Conservation (phyloP, 169 alveolate genomes). For the Plasmodium reichenowi region DNA sequence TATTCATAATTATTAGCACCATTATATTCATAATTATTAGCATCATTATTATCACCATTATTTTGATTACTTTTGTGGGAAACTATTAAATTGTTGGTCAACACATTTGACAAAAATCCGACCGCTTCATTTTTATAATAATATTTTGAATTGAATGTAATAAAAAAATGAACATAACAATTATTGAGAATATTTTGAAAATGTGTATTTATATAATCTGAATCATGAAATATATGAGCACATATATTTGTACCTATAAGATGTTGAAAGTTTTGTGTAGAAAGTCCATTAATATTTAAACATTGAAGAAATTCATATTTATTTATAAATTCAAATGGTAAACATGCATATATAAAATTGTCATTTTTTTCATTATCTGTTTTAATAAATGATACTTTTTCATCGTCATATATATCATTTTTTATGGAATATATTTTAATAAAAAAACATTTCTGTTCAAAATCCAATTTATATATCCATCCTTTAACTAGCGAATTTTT, state of each 20-base stretch:
- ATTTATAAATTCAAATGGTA: conserved; percentile 56
- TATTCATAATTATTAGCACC: neutral
- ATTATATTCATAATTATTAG: too few relatives aligned
- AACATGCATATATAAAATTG: conserved; percentile 35
- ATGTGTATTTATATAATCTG: conserved; percentile 16
- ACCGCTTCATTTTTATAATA: conserved; percentile 17
- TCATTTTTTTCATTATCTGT: neutral
- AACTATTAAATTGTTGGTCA: neutral
- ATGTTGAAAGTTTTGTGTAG: conserved; percentile 6
- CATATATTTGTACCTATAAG: conserved; percentile 36
- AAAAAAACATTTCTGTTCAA: conserved; percentile 23
- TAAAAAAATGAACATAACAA: conserved; percentile 42
- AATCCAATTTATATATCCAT: conserved; percentile 69
- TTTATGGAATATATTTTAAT: conserved; percentile 35
- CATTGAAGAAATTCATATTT: conserved; percentile 53
- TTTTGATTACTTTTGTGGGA: neutral
- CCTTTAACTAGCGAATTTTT: conserved; percentile 61
- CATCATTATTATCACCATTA: neutral
- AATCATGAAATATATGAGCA: conserved; percentile 34
- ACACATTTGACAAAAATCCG: conserved; percentile 11
- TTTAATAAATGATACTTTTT: too few relatives aligned
- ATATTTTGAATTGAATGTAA: conserved; percentile 22
- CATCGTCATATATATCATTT: conserved; percentile 4
- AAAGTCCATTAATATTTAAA: conserved; percentile 29
- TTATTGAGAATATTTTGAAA: conserved; percentile 30